These are phyloP conservation scores for Globisporangium carolinianum DNA, from an alignment of 352 stramenopile species.

Conservation along the genomic window DNA sequence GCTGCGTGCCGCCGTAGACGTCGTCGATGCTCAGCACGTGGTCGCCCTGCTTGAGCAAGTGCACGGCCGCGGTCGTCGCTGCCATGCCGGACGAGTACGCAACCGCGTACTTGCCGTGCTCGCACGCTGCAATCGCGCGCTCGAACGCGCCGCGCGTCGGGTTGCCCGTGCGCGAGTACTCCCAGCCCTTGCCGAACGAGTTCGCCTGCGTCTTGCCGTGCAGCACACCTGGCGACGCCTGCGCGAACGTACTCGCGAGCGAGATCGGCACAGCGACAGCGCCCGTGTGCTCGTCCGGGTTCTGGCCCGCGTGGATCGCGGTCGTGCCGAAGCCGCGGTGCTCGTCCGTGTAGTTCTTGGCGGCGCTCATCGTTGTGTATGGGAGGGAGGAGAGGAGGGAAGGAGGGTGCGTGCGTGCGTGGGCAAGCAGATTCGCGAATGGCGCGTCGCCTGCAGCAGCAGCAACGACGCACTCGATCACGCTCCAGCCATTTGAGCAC, in stretches of 20 bases:
- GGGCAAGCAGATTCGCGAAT: conserved; percentile 12
- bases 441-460: not conserved
- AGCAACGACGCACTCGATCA: not conserved
- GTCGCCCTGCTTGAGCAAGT: conserved; percentile 89
- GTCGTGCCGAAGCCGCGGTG: conserved; percentile 79
- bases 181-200: conserved; percentile 94
- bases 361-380: conserved; percentile 30
- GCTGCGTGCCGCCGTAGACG: conserved; percentile 94
- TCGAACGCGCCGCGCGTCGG: conserved; percentile 94
- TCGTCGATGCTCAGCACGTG: conserved; percentile 94
- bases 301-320: conserved; percentile 80
- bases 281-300: conserved; percentile 65
- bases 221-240: conserved; percentile 69
- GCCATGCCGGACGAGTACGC: conserved; percentile 89
- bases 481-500: too few species aligned
- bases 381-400: not conserved
- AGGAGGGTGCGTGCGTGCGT: conserved; percentile 3
- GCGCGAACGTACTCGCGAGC: conserved; percentile 88
- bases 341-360: conserved; percentile 59
- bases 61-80: conserved; percentile 81
- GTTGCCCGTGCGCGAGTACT: conserved; percentile 94
- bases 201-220: conserved; percentile 66
- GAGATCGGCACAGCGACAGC: conserved; percentile 89
- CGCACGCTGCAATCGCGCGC: conserved; percentile 86
- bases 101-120: conserved; percentile 87